Evolutionary conservation across 2,329 filamentous ascomycete species (phyloP).

Genomic region (Paraphoma chrysanthemicola): DNA sequence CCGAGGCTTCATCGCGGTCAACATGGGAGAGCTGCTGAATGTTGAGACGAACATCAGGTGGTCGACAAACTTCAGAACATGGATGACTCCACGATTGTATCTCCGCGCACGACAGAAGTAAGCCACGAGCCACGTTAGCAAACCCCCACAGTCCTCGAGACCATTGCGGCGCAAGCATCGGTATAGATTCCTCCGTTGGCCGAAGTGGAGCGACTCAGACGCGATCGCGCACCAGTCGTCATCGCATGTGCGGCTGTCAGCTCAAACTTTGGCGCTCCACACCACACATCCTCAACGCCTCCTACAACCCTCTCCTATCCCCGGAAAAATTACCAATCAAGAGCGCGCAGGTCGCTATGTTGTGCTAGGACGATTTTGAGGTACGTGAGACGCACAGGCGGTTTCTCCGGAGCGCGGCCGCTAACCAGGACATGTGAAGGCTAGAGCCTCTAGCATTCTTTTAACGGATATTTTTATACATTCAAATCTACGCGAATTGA

Average conservation of each 20-base stretch:
- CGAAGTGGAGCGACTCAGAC: constrained; percentile 18
- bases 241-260: constrained; percentile 17
- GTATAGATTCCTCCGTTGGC: background rate
- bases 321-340: constrained; percentile 14
- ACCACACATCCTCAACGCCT: constrained; percentile 10
- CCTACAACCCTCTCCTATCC: constrained; percentile 4
- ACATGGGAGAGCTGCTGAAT: background rate
- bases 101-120: background rate
- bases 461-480: background rate
- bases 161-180: background rate
- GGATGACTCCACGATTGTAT: background rate
- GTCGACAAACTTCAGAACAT: background rate
- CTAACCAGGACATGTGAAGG: constrained; percentile 17
- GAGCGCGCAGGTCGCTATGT: constrained; percentile 22
- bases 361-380: constrained; percentile 17
- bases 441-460: constrained; percentile 21
- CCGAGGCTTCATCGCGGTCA: background rate
- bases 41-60: background rate
- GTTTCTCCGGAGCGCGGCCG: constrained; percentile 24
- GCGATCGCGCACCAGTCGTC: constrained; percentile 16
- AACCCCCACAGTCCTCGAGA: background rate
- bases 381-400: constrained; percentile 3
- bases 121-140: background rate
- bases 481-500: background rate
- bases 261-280: constrained; percentile 27